Evolutionary conservation across 177 flowering plant species (phyloP), one percentile per base, ranked within the genome.

Genomic region (Vitis hybrid): DNA sequence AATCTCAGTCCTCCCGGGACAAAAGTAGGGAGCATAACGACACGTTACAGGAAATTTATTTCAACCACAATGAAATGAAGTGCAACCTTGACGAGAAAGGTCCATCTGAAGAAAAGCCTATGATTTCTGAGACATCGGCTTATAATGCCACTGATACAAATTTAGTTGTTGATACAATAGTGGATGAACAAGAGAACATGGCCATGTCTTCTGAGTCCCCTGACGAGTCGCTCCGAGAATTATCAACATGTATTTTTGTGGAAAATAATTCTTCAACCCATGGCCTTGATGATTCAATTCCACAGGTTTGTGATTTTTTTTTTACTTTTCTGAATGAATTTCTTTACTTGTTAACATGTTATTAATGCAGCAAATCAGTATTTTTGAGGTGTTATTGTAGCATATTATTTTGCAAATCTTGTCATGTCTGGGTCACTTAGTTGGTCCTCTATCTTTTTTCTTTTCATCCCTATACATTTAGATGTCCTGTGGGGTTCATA

Each of bases 241-340:
- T 71, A 50, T 39, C 82, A 29, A 19, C 69, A 56, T 68, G 69
- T 75, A n/a, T 62, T 20, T 65, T 62, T 45, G 64, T 29, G 29
- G 70, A 74, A 66, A 79, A 56, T 15, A 51, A 65, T 33, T 70
- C 70, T 10, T 51, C 70, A 20, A 61, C 66, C 68, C 66, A 19
- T 65, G 76, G 71, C 56, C 69, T n/a, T 12, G 72, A 77, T 52
- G 69, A 62, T 72, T 56, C 71, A 51, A 55, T 56, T 58, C 39
- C 65, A 8, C 68, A 87, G 92, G 94, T 86, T 72, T 64, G 80
- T 3, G 45, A 59, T 57, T 68, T 64, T 18, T 26, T 19, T 16
- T 69, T 33, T 18, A 11, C 15, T 56, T 57, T 5, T 2, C 1
- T 13, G 18, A 51, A 4, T 13, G n/a, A 8, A 15, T 51, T 51